Evolutionary conservation across 192 early-diverging fungal genomes (phyloP).

Genomic region (Entophlyctis luteolus): DNA sequence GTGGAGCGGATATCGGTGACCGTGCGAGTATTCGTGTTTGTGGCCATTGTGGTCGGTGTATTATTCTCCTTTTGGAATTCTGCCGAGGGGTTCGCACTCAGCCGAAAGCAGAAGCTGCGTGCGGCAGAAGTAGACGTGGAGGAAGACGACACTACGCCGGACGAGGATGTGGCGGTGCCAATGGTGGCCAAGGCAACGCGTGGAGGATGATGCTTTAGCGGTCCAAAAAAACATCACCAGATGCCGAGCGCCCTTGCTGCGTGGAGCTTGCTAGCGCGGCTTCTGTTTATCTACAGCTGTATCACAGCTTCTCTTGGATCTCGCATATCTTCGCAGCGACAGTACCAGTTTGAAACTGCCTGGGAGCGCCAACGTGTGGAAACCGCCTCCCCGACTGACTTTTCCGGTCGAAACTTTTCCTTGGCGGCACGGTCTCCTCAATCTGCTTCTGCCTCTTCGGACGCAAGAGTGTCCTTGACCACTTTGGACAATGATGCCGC

Average conservation of each 20-base stretch:
- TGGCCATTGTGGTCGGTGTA: not conserved
- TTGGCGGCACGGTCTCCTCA: no score
- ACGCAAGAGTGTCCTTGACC: not conserved
- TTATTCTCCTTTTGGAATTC: conserved; percentile 1
- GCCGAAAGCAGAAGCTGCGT: not conserved
- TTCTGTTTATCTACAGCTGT: no score
- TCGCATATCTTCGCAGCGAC: not conserved
- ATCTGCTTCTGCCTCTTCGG: not conserved
- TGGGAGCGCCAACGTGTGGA: not conserved
- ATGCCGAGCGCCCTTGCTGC: not conserved
- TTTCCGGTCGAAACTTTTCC: not conserved
- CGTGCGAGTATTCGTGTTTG: not conserved
- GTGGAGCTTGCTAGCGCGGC: no score
- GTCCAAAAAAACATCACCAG: not conserved
- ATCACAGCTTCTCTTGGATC: not conserved
- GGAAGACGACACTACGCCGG: no score
- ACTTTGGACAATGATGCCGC: conserved; percentile 38
- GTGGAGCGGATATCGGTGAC: not conserved
- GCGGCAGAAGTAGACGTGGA: not conserved
- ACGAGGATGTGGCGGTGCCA: no score
- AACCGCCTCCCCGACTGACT: not conserved
- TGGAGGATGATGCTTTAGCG: not conserved
- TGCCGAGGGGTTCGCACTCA: not conserved
- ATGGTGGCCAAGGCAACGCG: not conserved
- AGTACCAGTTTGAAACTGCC: not conserved